Evolutionary conservation across 2,329 filamentous ascomycete species (phyloP).

Genomic region (Ophiostoma quercus): DNA sequence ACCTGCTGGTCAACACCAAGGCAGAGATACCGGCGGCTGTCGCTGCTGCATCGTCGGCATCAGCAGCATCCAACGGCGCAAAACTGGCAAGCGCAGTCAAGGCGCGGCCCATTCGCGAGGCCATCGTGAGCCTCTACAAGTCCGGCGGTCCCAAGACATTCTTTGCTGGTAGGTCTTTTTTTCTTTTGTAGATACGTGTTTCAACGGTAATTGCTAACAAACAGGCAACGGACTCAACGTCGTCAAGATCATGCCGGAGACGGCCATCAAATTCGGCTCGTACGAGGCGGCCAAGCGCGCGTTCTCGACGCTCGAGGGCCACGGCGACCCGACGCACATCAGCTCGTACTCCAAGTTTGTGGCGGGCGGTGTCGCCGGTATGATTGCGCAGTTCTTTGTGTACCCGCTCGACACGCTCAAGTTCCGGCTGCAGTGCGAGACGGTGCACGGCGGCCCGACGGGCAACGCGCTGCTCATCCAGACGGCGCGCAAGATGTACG

Average conservation of each 20-base stretch:
- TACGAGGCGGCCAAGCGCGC: slow-evolving; percentile 92
- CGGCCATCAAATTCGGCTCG: slow-evolving; percentile 94
- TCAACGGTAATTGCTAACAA: no score
- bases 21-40: slow-evolving; percentile 33
- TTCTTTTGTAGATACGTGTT: no score
- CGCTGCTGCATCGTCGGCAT: slow-evolving; percentile 37
- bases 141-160: slow-evolving; percentile 82
- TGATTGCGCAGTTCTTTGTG: slow-evolving; percentile 94
- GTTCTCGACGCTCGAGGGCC: slow-evolving; percentile 80
- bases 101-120: slow-evolving; percentile 63
- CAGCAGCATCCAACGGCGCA: slow-evolving; percentile 31
- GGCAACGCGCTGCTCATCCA: slow-evolving; percentile 77
- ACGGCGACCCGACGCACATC: slow-evolving; percentile 73
- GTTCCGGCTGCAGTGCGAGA: slow-evolving; percentile 85
- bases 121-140: slow-evolving; percentile 72
- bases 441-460: slow-evolving; percentile 74
- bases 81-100: slow-evolving; percentile 35
- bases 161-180: slow-evolving; percentile 68
- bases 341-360: slow-evolving; percentile 82
- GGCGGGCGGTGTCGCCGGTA: slow-evolving; percentile 84
- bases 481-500: slow-evolving; percentile 83
- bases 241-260: slow-evolving; percentile 97
- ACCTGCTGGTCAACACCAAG: slow-evolving; percentile 85
- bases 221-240: slow-evolving; percentile 96
- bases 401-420: slow-evolving; percentile 87